Percentiles rank a stretch among this genome's conserved stretches.
Conservation (phyloP, 1,284 basidiomycete species). For the Chiua sp. region DNA sequence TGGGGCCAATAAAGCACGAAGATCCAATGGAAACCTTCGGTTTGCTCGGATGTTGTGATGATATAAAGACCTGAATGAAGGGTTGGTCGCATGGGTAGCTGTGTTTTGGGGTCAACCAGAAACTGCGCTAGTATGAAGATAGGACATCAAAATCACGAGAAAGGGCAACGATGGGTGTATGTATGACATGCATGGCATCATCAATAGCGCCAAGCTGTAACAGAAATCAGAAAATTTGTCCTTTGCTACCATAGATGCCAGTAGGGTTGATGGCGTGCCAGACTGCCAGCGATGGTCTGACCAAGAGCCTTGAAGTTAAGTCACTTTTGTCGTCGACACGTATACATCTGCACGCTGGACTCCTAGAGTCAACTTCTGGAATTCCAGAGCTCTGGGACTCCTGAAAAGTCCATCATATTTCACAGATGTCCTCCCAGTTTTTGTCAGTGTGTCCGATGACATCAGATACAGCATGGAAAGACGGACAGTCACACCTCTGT, state of each 20-base stretch:
- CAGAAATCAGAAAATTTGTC: constrained; percentile 53
- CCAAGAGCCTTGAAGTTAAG: constrained; percentile 56
- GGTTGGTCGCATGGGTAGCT: constrained; percentile 29
- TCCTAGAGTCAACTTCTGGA: too few species aligned
- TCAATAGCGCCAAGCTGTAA: constrained; percentile 40
- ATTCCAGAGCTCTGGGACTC: too few species aligned
- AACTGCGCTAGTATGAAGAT: constrained; percentile 24
- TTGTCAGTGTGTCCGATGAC: too few species aligned
- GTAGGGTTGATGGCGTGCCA: constrained; percentile 47
- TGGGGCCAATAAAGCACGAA: constrained; percentile 68
- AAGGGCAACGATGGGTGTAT: rapidly evolving
- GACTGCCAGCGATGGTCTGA: constrained; percentile 30
- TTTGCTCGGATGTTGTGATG: constrained; percentile 21
- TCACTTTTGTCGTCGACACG: constrained; percentile 49
- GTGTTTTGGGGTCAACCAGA: constrained; percentile 24
- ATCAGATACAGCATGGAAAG: too few species aligned
- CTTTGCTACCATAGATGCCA: constrained; percentile 61
- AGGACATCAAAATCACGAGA: not conserved
- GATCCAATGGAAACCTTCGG: constrained; percentile 29
- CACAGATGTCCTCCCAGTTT: too few species aligned
- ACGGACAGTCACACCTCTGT: too few species aligned
- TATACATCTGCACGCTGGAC: constrained; percentile 42
- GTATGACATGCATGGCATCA: constrained; percentile 40
- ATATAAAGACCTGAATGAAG: constrained; percentile 61
- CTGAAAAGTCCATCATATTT: too few species aligned